These are phyloP conservation scores for Botrytis paeoniae DNA, from an alignment of 2,329 filamentous ascomycete genomes.

Conservation along the genomic window DNA sequence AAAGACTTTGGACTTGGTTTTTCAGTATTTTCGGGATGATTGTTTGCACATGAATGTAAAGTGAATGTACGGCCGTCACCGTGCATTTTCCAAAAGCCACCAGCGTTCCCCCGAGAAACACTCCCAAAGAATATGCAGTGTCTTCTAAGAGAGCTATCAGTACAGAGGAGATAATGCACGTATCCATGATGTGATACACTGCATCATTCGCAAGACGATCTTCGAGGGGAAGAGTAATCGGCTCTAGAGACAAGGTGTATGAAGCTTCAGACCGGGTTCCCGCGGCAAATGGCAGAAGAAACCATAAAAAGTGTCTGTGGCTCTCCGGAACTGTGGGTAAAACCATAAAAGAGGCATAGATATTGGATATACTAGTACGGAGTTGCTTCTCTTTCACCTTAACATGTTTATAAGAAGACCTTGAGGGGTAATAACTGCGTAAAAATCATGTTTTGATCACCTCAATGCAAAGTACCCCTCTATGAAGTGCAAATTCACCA, in stretches of 20 bases:
- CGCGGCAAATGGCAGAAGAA: background rate
- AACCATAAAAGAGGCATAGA: background rate
- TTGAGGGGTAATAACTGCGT: fast-evolving
- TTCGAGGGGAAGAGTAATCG: background rate
- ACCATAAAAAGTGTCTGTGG: background rate
- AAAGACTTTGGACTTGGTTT: background rate
- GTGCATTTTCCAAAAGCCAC: background rate
- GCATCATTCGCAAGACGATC: background rate
- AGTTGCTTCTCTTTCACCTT: too few species aligned
- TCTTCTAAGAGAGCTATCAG: background rate
- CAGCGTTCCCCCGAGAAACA: background rate
- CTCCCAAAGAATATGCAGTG: background rate
- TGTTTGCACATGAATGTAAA: background rate
- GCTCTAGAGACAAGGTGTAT: background rate
- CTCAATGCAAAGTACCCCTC: background rate
- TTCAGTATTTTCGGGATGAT: background rate
- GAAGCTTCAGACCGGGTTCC: background rate
- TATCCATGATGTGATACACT: background rate
- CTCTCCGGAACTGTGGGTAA: too few species aligned
- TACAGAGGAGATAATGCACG: background rate
- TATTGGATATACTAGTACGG: background rate
- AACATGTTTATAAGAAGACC: fast-evolving
- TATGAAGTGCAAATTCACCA: background rate
- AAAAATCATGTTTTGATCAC: background rate
- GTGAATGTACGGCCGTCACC: background rate